These are phyloP conservation scores for Fomitopsis schrenkii DNA, from an alignment of 1,284 basidiomycete species.

Conservation along the genomic window DNA sequence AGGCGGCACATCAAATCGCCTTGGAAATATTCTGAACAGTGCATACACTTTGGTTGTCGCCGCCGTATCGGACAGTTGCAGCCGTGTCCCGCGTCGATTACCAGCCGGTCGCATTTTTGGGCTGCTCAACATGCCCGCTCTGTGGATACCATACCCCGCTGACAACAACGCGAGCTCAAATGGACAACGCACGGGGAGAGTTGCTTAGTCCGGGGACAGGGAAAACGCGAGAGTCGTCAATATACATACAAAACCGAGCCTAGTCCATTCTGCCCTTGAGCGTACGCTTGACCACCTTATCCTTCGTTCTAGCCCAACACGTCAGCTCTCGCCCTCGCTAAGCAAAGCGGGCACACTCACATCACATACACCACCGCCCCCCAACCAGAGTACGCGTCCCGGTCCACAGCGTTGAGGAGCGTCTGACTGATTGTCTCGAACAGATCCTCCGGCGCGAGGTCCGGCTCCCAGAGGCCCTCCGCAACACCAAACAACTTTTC, in stretches of 20 bases:
- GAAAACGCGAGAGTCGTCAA: background rate
- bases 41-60: too few relatives aligned
- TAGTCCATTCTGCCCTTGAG: constrained; percentile 92
- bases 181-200: too few relatives aligned
- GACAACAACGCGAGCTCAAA: too few relatives aligned
- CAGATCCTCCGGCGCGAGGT: constrained; percentile 93
- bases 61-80: too few relatives aligned
- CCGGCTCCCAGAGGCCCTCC: constrained; percentile 98
- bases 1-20: too few relatives aligned
- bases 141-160: too few relatives aligned
- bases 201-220: background rate
- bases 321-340: background rate
- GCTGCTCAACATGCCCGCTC: too few relatives aligned
- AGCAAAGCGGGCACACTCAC: constrained; percentile 48
- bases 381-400: constrained; percentile 97
- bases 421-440: constrained; percentile 99
- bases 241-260: constrained; percentile 19
- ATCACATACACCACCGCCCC: constrained; percentile 94
- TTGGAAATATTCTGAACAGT: too few relatives aligned
- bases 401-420: constrained; percentile 91
- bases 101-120: too few relatives aligned
- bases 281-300: constrained; percentile 81
- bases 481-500: constrained; percentile 96
- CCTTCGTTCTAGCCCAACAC: constrained; percentile 63
- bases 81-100: too few relatives aligned